Evolutionary conservation across 2,329 filamentous ascomycete species (phyloP).

Genomic region (Stachybotrys chlorohalonatus): DNA sequence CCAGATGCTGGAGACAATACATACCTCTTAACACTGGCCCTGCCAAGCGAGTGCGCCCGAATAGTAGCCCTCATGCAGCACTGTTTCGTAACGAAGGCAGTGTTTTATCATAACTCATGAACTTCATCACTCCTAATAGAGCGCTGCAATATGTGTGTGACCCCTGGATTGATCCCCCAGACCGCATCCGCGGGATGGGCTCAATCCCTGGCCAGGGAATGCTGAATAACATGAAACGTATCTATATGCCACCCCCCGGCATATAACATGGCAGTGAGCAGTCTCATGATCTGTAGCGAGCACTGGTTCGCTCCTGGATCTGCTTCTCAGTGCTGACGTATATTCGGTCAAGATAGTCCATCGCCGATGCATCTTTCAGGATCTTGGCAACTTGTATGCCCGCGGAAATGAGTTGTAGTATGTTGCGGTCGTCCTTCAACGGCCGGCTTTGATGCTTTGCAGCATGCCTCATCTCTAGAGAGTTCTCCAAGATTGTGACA

Average conservation of each 20-base stretch:
- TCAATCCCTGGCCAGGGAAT: neutral
- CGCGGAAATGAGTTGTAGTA: conserved; percentile 78
- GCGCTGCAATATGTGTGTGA: neutral
- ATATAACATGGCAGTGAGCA: conserved; percentile 6
- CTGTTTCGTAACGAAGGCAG: neutral
- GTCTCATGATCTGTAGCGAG: conserved; percentile 22
- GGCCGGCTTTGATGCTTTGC: conserved; percentile 76
- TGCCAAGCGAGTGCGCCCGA: neutral
- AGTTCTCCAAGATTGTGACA: conserved; percentile 81
- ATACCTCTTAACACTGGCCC: neutral
- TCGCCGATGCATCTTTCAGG: conserved; percentile 72
- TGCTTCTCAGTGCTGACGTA: conserved; percentile 75
- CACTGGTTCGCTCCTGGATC: conserved; percentile 56
- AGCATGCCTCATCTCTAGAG: conserved; percentile 77
- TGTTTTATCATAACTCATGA: neutral
- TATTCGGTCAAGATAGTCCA: conserved; percentile 72
- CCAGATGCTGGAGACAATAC: no score
- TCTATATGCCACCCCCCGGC: neutral
- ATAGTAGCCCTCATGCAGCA: neutral
- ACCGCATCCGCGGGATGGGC: no score
- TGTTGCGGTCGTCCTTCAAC: conserved; percentile 81
- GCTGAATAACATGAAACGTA: neutral
- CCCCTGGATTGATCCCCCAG: neutral
- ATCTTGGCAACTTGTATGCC: conserved; percentile 84
- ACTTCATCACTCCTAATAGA: neutral